These are phyloP conservation scores for Vitis hybrid DNA, from an alignment of 177 flowering plant species.

Conservation along the genomic window DNA sequence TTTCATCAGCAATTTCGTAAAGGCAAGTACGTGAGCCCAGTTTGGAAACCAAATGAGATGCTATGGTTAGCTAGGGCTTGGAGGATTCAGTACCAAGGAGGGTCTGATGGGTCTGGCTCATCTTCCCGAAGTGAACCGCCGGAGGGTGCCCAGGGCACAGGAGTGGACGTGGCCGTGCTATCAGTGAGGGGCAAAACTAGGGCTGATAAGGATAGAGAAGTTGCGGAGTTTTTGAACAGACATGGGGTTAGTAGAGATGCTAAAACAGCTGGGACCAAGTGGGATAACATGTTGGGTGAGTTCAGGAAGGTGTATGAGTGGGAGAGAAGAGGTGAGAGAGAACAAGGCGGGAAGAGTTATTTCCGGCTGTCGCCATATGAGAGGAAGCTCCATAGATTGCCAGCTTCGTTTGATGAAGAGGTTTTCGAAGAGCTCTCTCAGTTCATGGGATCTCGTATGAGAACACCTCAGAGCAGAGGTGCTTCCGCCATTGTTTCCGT, in stretches of 20 bases:
- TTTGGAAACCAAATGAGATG: conserved; percentile 85
- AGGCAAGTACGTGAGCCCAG: conserved; percentile 80
- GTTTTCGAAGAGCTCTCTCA: conserved; percentile 71
- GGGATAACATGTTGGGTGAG: conserved; percentile 90
- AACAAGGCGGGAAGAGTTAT: conserved; percentile 62
- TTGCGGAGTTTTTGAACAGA: conserved; percentile 58
- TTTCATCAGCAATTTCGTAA: conserved; percentile 49
- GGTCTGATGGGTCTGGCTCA: conserved; percentile 9
- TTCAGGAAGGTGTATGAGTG: conserved; percentile 77
- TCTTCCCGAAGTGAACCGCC: conserved; percentile 10
- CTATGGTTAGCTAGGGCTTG: conserved; percentile 77
- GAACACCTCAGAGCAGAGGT: conserved; percentile 31
- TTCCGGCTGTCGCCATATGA: conserved; percentile 79
- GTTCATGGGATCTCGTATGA: conserved; percentile 64
- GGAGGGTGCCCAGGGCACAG: background rate
- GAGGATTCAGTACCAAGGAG: conserved; percentile 56
- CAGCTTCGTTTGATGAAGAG: conserved; percentile 79
- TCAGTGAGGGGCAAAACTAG: conserved; percentile 51
- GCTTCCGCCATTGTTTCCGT: background rate
- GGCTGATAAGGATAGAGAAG: conserved; percentile 74
- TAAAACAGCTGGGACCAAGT: conserved; percentile 75
- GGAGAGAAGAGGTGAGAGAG: conserved; percentile 66
- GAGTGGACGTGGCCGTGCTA: background rate
- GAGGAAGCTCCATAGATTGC: conserved; percentile 67
- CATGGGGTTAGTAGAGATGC: conserved; percentile 71